Percentiles rank a stretch among this genome's conserved stretches.
Conservation (phyloP, 2,329 filamentous ascomycete genomes). For the Penicillium italicum region DNA sequence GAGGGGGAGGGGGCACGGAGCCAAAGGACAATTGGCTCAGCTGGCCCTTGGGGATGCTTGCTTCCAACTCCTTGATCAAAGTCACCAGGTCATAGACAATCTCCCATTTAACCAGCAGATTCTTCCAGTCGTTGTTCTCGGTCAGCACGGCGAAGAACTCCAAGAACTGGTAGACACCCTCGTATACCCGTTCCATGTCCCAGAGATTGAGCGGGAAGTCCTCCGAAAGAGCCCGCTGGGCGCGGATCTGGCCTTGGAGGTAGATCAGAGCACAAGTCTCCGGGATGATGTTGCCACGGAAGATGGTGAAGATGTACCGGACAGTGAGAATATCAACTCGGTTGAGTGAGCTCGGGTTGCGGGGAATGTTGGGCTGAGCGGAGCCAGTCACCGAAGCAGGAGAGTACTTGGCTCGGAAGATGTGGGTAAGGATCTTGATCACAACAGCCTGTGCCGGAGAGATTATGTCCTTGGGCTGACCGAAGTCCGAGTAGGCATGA, state of each 20-base stretch:
- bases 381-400: conserved; percentile 47
- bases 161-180: conserved; percentile 88
- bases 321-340: conserved; percentile 64
- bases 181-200: conserved; percentile 97
- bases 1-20: conserved; percentile 22
- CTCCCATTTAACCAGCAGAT: conserved; percentile 86
- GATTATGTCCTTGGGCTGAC: conserved; percentile 92
- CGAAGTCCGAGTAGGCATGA: conserved; percentile 85
- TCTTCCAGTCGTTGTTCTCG: conserved; percentile 77
- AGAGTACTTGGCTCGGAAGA: conserved; percentile 66
- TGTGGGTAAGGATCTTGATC: conserved; percentile 83
- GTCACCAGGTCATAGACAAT: conserved; percentile 84
- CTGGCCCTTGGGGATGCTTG: conserved; percentile 78
- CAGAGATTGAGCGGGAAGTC: conserved; percentile 93
- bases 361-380: conserved; percentile 51
- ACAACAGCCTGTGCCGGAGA: conserved; percentile 92
- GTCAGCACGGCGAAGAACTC: conserved; percentile 90
- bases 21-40: conserved; percentile 47
- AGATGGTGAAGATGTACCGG: conserved; percentile 88
- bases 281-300: conserved; percentile 86
- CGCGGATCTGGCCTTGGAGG: conserved; percentile 83
- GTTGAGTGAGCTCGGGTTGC: conserved; percentile 54
- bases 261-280: conserved; percentile 94
- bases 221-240: conserved; percentile 68
- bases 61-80: conserved; percentile 80